Base-by-base conservation (phyloP, 2,329 filamentous ascomycete species). In the Canariomyces notabilis region DNA sequence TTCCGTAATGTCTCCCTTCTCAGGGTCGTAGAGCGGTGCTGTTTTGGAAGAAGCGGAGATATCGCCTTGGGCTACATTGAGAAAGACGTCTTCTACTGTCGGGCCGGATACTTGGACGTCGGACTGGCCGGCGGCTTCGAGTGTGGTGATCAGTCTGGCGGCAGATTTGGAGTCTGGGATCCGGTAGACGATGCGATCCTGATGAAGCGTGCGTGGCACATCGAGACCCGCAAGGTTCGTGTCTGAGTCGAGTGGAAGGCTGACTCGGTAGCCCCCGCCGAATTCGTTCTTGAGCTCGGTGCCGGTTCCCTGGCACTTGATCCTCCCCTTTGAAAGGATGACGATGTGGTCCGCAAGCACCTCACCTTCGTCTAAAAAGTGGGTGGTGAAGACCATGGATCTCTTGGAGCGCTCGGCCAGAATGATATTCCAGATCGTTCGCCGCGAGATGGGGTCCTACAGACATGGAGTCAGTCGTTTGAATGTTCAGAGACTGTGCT, bases 291-390 rank as follows among this genome's bases (percentile, higher is more conserved):
- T 86, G 16, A 87, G 68, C 56, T 82, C 79, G 2, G 82, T 79
- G 5, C 78, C 76, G 3, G 80, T 77, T 3, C 83, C 83, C 46
- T 79, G 70, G 1, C 76, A 80, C 50, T 79, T 80, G 31, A 85
- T 66, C 19, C 72, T 69, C 16, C 83, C 83, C 49, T 77, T 78
- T 7, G 79, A 82, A 2, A 86, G 64, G 29, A 87, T 80, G 3
- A 78, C 76, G 47, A 87, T 83, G 46, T 83, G 74, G 59, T 87
- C 83, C 0, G 82, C 79, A 1, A 86, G 72, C 1, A 85, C 68
- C 55, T 86, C 82, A 4, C 80, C 82, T 61, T 87, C 82, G 54
- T 86, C 83, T 16, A 87, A 68, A 59, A 85, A 86, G 61, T 87
- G 83, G 0, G 82, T 86, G 0, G 83, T 86, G 31, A 86, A 67